Conservation (phyloP, 164 flowering plant species). For the Paratinospora sagittata region DNA sequence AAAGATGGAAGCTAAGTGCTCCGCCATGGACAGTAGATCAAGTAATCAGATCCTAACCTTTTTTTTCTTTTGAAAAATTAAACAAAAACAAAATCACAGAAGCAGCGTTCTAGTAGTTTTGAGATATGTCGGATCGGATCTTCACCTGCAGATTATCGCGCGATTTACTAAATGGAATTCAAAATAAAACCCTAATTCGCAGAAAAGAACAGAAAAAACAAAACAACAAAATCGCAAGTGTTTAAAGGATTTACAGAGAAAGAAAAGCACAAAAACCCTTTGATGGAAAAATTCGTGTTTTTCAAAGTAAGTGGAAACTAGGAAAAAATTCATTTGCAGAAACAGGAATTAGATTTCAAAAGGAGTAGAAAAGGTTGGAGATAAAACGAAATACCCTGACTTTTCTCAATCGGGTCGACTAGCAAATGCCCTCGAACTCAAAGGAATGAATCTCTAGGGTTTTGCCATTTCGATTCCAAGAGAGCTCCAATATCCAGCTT, state of each 20-base stretch:
- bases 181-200: conserved; percentile 6
- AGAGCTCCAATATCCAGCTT: background rate
- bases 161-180: background rate
- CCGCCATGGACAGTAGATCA: conserved; percentile 32
- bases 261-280: background rate
- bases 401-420: background rate
- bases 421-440: background rate
- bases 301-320: background rate
- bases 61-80: background rate
- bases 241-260: background rate
- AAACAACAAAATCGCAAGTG: too few relatives aligned
- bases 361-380: background rate
- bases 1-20: conserved; percentile 45
- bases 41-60: background rate
- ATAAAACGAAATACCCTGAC: background rate
- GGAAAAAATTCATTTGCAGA: background rate
- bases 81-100: background rate
- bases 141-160: conserved; percentile 2
- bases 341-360: background rate
- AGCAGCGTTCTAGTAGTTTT: background rate
- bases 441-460: background rate
- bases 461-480: background rate
- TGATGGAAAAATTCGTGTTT: background rate
- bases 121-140: background rate
- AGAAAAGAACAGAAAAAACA: too few relatives aligned